Conservation (phyloP, 2,329 filamentous ascomycete species). For the Decorospora gaudefroyi region DNA sequence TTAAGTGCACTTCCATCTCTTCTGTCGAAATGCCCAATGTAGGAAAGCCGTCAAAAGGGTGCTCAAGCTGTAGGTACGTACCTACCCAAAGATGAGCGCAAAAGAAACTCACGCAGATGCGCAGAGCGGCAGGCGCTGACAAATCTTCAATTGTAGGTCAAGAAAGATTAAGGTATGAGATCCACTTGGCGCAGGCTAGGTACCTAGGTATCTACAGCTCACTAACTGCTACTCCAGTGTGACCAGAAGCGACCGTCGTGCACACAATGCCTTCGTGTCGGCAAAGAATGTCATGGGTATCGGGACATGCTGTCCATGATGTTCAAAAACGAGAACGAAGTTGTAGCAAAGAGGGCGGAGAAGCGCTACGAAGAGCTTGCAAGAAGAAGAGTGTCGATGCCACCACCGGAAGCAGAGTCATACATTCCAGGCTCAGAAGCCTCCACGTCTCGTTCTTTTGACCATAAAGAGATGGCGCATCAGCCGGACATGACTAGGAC, state of each 20-base stretch:
- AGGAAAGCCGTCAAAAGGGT: conserved; percentile 40
- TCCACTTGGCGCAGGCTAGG: neutral
- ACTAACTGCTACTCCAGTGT: conserved; percentile 25
- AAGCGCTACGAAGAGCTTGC: conserved; percentile 31
- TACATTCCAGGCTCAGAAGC: too few relatives aligned
- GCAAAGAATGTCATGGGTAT: conserved; percentile 39
- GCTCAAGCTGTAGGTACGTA: conserved; percentile 38
- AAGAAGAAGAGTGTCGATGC: conserved; percentile 12
- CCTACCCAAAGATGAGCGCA: too few relatives aligned
- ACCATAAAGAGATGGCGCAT: too few relatives aligned
- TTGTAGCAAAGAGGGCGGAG: conserved; percentile 33
- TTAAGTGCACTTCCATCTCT: too few relatives aligned
- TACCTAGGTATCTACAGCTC: neutral
- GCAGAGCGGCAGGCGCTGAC: too few relatives aligned
- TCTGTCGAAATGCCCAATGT: conserved; percentile 34
- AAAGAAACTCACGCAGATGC: too few relatives aligned
- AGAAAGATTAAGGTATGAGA: conserved; percentile 38
- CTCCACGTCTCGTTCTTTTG: too few relatives aligned
- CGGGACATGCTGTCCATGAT: conserved; percentile 38
- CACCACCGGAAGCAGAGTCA: conserved; percentile 1
- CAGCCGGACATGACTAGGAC: neutral
- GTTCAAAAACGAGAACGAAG: conserved; percentile 39
- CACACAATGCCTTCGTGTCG: conserved; percentile 37
- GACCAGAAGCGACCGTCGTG: conserved; percentile 42
- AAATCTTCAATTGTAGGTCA: too few relatives aligned